These are phyloP conservation scores for Candida ipomoeae DNA, from an alignment of 805 yeast species.

Conservation along the genomic window DNA sequence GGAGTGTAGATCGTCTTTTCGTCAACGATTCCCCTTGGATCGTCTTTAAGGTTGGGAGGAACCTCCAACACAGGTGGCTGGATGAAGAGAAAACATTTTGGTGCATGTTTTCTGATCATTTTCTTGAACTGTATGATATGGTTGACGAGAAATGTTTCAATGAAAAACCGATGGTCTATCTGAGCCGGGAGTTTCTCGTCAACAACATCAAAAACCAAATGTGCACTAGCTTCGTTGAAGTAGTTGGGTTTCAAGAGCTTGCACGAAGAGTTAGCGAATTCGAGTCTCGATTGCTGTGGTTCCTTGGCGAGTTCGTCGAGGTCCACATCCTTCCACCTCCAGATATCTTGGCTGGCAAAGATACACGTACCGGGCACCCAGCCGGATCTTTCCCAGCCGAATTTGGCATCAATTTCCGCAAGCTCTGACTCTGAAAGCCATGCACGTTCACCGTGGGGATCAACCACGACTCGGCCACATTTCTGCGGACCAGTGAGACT, in stretches of 20 bases:
- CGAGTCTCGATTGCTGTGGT: slow-evolving; percentile 29
- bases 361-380: slow-evolving; percentile 78
- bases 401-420: slow-evolving; percentile 47
- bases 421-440: slow-evolving; percentile 59
- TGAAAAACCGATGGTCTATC: slow-evolving; percentile 53
- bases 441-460: slow-evolving; percentile 62
- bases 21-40: slow-evolving; percentile 49
- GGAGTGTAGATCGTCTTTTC: slow-evolving; percentile 70
- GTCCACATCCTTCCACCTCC: slow-evolving; percentile 46
- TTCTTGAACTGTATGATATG: slow-evolving; percentile 51
- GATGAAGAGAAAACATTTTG: slow-evolving; percentile 53
- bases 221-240: slow-evolving; percentile 26
- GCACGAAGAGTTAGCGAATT: slow-evolving; percentile 19
- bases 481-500: slow-evolving; percentile 75
- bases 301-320: slow-evolving; percentile 17
- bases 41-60: slow-evolving; percentile 64
- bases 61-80: slow-evolving; percentile 79
- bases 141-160: slow-evolving; percentile 61
- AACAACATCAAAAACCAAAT: slow-evolving; percentile 7
- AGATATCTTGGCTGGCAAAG: slow-evolving; percentile 76
- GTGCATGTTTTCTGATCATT: slow-evolving; percentile 42
- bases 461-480: slow-evolving; percentile 50
- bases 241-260: slow-evolving; percentile 27
- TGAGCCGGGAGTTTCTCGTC: slow-evolving; percentile 30
- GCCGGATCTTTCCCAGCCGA: slow-evolving; percentile 63